Evolutionary conservation across 73 alveolate genomes (phyloP).

Genomic region (Blepharisma stoltei): DNA sequence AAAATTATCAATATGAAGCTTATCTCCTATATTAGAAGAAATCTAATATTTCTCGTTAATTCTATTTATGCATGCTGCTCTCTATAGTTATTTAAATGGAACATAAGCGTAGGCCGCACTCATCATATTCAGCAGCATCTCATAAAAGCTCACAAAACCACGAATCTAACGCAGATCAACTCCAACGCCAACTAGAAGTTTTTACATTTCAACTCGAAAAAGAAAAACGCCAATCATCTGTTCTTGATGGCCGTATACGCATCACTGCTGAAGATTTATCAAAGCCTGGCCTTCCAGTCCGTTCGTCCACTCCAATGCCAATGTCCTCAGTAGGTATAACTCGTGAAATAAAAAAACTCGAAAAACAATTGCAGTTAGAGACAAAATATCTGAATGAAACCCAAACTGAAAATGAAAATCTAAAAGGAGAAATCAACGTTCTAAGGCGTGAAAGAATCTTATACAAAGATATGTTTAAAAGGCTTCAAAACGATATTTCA

Average conservation of each 20-base stretch:
- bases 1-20: no score
- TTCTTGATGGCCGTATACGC: neutral
- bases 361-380: neutral
- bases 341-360: neutral
- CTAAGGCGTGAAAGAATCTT: neutral
- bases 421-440: neutral
- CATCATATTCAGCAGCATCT: no score
- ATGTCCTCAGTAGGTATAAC: no score
- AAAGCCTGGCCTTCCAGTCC: no score
- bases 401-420: neutral
- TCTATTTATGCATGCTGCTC: no score
- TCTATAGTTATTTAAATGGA: no score
- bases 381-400: neutral
- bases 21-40: no score
- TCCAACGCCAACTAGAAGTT: constrained; percentile 2
- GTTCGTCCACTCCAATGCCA: no score
- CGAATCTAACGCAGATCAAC: neutral
- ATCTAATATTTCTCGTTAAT: no score
- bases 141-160: no score
- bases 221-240: neutral
- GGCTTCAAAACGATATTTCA: neutral
- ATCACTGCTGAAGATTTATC: no score
- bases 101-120: no score
- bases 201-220: neutral
- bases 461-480: neutral